Evolutionary conservation across 2,329 filamentous ascomycete genomes (phyloP).

Genomic region (Periglandula ipomoeae): DNA sequence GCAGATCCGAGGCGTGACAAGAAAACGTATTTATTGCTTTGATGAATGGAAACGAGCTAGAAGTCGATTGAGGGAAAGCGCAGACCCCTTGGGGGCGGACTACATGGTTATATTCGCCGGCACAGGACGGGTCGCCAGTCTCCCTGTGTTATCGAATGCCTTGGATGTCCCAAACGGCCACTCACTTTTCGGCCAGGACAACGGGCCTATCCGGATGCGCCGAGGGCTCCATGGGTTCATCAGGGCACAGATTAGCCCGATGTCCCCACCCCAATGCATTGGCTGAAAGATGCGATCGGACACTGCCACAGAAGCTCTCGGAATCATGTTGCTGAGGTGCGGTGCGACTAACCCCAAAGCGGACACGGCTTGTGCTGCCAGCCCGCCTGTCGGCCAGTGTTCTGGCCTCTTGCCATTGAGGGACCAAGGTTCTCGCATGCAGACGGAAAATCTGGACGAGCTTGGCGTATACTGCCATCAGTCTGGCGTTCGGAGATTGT

Average conservation of each 20-base stretch:
- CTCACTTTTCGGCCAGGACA: neutral
- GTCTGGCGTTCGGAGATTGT: no score
- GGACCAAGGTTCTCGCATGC: no score
- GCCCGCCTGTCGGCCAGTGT: no score
- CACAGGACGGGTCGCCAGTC: no score
- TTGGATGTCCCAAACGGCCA: neutral
- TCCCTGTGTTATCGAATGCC: neutral
- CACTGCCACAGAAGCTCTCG: neutral
- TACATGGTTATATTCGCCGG: neutral
- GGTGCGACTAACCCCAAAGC: neutral
- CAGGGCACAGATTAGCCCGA: neutral
- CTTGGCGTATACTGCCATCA: no score
- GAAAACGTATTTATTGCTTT: neutral
- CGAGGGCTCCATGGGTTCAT: neutral
- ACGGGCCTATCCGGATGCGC: neutral
- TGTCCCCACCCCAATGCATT: neutral
- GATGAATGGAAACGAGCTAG: neutral
- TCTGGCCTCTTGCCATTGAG: no score
- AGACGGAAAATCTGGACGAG: no score
- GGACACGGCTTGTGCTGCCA: no score
- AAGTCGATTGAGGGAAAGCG: neutral
- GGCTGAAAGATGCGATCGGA: neutral
- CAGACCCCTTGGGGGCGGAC: neutral
- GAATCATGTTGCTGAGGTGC: neutral
- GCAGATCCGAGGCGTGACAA: neutral